These are phyloP conservation scores for Coniosporium tulheliwenetii DNA, from an alignment of 2,329 filamentous ascomycete genomes.

Conservation along the genomic window DNA sequence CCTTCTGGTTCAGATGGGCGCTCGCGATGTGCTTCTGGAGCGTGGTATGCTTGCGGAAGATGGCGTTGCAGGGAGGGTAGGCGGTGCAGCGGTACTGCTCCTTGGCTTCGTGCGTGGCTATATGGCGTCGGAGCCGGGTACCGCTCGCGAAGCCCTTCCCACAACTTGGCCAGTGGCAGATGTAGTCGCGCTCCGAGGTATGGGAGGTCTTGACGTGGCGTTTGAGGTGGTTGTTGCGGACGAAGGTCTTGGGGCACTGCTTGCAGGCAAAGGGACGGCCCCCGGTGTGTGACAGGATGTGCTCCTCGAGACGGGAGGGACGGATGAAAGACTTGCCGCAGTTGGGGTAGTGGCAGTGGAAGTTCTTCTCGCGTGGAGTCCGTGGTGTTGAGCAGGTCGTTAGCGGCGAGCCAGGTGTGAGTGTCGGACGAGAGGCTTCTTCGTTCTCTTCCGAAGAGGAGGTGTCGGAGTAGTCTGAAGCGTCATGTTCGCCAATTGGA, in stretches of 20 bases:
- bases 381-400: conserved; percentile 17
- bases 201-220: conserved; percentile 77
- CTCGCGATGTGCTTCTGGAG: conserved; percentile 68
- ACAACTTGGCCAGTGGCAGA: conserved; percentile 58
- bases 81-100: conserved; percentile 62
- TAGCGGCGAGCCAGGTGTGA: conserved; percentile 8
- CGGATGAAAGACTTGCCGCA: conserved; percentile 81
- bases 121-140: conserved; percentile 61
- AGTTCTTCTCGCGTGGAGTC: conserved; percentile 60
- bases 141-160: conserved; percentile 69
- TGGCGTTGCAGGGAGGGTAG: conserved; percentile 54
- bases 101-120: conserved; percentile 61
- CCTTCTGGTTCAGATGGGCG: conserved; percentile 56
- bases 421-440: too few relatives aligned
- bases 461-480: too few relatives aligned
- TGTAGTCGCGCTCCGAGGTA: conserved; percentile 50
- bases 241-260: conserved; percentile 68
- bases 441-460: too few relatives aligned
- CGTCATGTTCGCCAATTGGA: too few relatives aligned
- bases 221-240: conserved; percentile 72
- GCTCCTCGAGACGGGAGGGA: conserved; percentile 62
- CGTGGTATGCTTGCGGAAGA: conserved; percentile 78
- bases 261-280: conserved; percentile 65
- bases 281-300: conserved; percentile 72
- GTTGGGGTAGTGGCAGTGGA: conserved; percentile 55